Base-by-base conservation (phyloP, 768 basidiomycete species). In the Suillus fuscotomentosus region DNA sequence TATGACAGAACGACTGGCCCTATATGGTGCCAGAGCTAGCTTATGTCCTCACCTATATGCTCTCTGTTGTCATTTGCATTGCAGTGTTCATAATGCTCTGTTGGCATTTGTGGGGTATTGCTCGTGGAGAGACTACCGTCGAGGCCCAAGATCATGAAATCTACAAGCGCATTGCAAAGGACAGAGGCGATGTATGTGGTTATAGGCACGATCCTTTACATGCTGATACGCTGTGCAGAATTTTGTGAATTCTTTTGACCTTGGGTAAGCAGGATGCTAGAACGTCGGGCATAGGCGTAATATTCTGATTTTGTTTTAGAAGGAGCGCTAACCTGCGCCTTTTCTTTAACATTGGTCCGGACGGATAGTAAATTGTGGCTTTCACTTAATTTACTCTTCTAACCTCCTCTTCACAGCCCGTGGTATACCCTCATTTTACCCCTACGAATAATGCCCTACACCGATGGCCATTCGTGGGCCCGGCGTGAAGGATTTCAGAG, bases 231-330 rank as follows among this genome's bases (percentile, higher is more conserved):
- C 27, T 38, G 34, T 66, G 14, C 45, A 93, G 92, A 80, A 79
- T 1, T 99, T 95, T 70, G 82, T 94, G 13, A 98, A 98, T 70
- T 94, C 91, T 2, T 99, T 95, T 72, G 92, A 99, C 73, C 79
- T 97, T 5, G 97, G 95, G 85, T 89, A 72, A 48, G 82, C 71
- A 34, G 13, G 61, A 63, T 8, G 22, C 60, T 63, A n/a, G 13
- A 14, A 15, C n/a, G 10, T 31, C 27, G 15, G 34, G 48, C 43
- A 36, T 3, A 31, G 41, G 22, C 17, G 24, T 42, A 42, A 59
- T 31, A 14, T 17, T 27, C 20, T 20, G 15, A 10, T 31, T 42
- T 57, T 10, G 17, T 6, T 42, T 56, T 70, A 86, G 86, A 31
- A 82, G 80, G 70, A 76, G 79, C 60, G 82, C 81, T 70, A 99